Base-by-base conservation (phyloP, 768 basidiomycete genomes). In the Podaxis sp. region DNA sequence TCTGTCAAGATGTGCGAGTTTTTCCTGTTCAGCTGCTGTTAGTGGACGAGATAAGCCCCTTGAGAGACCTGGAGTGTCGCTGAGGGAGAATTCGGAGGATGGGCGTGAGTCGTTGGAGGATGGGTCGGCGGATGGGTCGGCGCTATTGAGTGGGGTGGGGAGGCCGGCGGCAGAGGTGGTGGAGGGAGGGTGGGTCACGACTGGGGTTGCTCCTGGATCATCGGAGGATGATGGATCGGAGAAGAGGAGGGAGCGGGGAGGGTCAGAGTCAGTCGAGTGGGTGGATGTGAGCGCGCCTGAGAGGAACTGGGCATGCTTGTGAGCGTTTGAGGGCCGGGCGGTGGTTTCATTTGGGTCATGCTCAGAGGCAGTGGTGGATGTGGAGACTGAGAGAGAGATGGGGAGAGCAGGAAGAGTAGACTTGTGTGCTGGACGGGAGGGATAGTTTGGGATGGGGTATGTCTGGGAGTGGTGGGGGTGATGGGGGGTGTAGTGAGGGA, bases 1-100 rank as follows among this genome's bases (percentile, higher is more conserved):
- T 22, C 86, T 75, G 68, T 95, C 91, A 22, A 95, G 83, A 66
- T 89, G 82, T n/a, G 84, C 84, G 46, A 94, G 78, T 26, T 84
- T 81, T 22, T 90, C 88, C 61, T 87, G 85, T 72, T 93, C 91
- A 55, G 82, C 76, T 1, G 81, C 70, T 5, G 82, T 85, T 53
- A 93, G 81, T 0, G 87, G 80, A n/a, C 89, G 77, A 20, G 80
- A 78, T 20, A 87, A 80, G 13, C 80, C 81, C 15, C 71, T 68
- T 12, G 76, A 71, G n/a, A 80, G 70, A 13, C 74, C 75, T 0
- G 75, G 74, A 0, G 74, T 72, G 10, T 63, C 54, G 17, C 58
- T 55, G 51, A 66, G 60, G 56, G 60, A 58, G 58, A 64, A 55
- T 56, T 65, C 48, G 60, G 38, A 22, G 56, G 44, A 38, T 30